phyloP scores from a whole-genome alignment of 495 filamentous ascomycete species.

The Aspergillus conjunctus region DNA sequence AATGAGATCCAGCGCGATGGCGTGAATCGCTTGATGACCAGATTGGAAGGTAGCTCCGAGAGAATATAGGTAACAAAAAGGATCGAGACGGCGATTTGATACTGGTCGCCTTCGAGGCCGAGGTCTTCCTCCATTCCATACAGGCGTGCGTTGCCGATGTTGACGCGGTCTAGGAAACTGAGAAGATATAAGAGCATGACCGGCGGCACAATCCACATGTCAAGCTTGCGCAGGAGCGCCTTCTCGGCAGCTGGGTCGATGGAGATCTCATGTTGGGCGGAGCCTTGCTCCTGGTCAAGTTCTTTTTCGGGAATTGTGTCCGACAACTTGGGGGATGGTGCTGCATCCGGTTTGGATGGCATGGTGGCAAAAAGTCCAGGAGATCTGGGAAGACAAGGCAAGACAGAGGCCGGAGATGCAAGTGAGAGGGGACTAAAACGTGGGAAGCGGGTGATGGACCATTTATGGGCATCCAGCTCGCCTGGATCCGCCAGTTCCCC shows the following conservation, averaged over 20 bases:
- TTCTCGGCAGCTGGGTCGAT: conserved; percentile 21
- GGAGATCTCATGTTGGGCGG: conserved; percentile 16
- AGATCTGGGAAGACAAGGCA: too few relatives aligned
- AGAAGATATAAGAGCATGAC: conserved; percentile 52
- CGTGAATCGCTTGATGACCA: conserved; percentile 16
- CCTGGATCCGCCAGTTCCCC: conserved; percentile 1
- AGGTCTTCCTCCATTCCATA: conserved; percentile 18
- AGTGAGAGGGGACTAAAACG: background rate
- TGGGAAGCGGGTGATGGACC: background rate
- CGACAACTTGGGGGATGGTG: background rate
- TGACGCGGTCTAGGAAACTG: conserved; percentile 50
- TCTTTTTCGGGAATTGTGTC: conserved; percentile 11
- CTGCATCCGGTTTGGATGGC: background rate
- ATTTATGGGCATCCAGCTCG: background rate
- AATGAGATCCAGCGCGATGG: conserved; percentile 21
- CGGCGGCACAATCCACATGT: conserved; percentile 46
- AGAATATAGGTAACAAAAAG: conserved; percentile 21
- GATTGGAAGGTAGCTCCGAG: conserved; percentile 17
- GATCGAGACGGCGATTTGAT: conserved; percentile 33
- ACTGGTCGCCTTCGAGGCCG: conserved; percentile 22
- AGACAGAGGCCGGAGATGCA: too few relatives aligned
- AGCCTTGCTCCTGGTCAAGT: background rate
- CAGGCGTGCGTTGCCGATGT: conserved; percentile 36
- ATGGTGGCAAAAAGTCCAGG: conserved; percentile 1
- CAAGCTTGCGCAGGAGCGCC: conserved; percentile 36